Conservation (phyloP, 768 basidiomycete genomes). For the Hypholoma sublateritium region DNA sequence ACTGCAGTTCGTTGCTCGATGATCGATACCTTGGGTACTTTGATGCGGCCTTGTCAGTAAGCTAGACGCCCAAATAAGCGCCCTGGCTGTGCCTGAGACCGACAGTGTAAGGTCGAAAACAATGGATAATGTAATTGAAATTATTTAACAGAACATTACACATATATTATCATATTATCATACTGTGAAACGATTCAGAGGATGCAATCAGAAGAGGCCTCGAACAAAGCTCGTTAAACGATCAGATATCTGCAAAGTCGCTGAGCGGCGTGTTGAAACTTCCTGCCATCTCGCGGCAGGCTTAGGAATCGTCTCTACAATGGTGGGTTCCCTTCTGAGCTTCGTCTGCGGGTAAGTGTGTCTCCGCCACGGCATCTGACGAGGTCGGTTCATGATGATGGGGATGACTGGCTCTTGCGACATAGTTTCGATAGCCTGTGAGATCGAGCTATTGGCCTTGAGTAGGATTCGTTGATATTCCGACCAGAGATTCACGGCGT, state of each 20-base stretch:
- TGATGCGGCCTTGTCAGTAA: neutral
- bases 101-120: neutral
- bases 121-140: neutral
- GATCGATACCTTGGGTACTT: too few species aligned
- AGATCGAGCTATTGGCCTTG: slow-evolving; percentile 21
- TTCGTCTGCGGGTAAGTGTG: slow-evolving; percentile 15
- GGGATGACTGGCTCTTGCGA: slow-evolving; percentile 9
- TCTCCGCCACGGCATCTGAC: slow-evolving; percentile 10
- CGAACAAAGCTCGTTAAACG: neutral
- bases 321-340: slow-evolving; percentile 1
- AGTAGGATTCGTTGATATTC: slow-evolving; percentile 19
- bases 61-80: slow-evolving; percentile 7
- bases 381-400: slow-evolving; percentile 5
- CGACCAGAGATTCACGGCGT: slow-evolving; percentile 17
- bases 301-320: neutral
- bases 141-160: too few species aligned
- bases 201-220: neutral
- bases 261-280: neutral
- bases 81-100: neutral
- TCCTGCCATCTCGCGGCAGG: slow-evolving; percentile 5
- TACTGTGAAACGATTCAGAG: neutral
- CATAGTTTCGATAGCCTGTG: slow-evolving; percentile 20
- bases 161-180: too few species aligned
- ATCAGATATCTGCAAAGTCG: neutral
- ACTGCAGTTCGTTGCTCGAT: too few species aligned